Evolutionary conservation across 2,329 filamentous ascomycete species (phyloP), one percentile per base, ranked within the genome.

Genomic region (Aspergillus caelatus): DNA sequence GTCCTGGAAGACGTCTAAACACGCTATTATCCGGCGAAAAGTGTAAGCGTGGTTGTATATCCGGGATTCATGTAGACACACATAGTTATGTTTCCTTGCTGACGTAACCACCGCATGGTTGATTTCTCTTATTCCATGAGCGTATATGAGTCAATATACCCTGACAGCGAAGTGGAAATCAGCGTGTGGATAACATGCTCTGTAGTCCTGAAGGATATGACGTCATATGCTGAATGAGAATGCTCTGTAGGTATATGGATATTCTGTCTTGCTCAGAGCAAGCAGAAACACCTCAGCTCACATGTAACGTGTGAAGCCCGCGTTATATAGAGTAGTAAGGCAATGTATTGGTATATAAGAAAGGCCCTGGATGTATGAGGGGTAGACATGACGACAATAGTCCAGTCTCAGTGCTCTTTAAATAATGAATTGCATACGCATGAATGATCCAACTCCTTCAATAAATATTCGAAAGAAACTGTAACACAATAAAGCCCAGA

Each of bases 231-330:
- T 36, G 14, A 36, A 36, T 5, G 12, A 14, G 34, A 16, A 16
- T 12, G 12, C 14, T 36, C 14, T 14, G 34, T 6, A 36, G 14
- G 14, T 16, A 36, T 16, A 36, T 5, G 2, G 5, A 14, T 36
- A 2, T 14, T 14, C 12, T 36, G 12, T 2, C 12, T 36, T 7
- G 16, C 9, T 19, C 16, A n/a, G 16, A 41, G 8, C 5, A 41
- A 41, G 9, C 2, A 19, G 16, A 41, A n/a, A 4, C 0, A 5
- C 5, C 10, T 16, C 16, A 41, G 39, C 16, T 41, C 39, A 41
- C 19, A n/a, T 10, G 9, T 0, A 1, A n/a, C 1, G 7, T 19
- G 8, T 3, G 3, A n/a, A 9, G 7, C 2, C 2, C 36, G 16
- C 16, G 8, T 19, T 39, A 41, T 9, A n/a, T n/a, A n/a, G 7